A percentile compares a stretch with the other conserved stretches of the same genome.
phyloP scores from a whole-genome alignment of 2,329 filamentous ascomycete genomes.

The Stenocarpella maydis region DNA sequence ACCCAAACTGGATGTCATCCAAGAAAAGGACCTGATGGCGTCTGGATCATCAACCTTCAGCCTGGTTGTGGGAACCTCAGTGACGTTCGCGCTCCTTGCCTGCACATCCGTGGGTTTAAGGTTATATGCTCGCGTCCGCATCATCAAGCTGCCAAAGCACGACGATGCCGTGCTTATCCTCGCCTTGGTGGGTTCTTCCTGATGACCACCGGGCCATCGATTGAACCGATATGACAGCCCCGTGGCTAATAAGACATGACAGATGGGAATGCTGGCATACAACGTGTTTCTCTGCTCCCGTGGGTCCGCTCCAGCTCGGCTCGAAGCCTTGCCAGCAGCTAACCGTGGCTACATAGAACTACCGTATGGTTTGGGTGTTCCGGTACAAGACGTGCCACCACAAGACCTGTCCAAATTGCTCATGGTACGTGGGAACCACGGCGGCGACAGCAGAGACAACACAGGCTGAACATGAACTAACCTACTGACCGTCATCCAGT shows the following conservation, averaged over 20 bases:
- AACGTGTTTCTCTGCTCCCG: constrained; percentile 9
- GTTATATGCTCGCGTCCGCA: constrained; percentile 16
- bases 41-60: neutral
- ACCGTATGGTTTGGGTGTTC: neutral
- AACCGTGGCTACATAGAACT: neutral
- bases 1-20: too few species aligned
- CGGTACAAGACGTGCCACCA: neutral
- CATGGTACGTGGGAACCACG: neutral
- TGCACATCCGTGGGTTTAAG: constrained; percentile 22
- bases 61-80: neutral
- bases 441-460: too few species aligned
- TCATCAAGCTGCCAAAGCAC: constrained; percentile 5
- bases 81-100: constrained; percentile 1
- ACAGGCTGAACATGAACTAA: too few species aligned
- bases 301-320: neutral
- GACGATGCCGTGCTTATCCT: constrained; percentile 8
- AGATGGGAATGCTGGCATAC: constrained; percentile 14
- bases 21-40: neutral
- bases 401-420: constrained; percentile 1
- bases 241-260: neutral
- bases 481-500: neutral
- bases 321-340: neutral
- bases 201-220: neutral
- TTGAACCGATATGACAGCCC: neutral
- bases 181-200: neutral